Conservation (phyloP, 2,329 filamentous ascomycete species). For the Alternaria longipes region DNA sequence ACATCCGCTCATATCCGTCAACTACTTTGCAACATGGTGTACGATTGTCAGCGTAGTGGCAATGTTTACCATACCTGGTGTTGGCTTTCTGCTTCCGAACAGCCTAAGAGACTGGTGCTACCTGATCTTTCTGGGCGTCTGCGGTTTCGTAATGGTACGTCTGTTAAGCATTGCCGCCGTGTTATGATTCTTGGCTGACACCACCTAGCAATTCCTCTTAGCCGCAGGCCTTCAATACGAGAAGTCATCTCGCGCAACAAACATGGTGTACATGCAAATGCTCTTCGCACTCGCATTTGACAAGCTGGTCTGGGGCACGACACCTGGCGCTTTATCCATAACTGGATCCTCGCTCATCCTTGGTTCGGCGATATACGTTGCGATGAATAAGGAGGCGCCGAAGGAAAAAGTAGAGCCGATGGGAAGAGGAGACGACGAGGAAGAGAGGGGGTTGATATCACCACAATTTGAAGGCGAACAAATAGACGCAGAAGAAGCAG, state of each 20-base stretch:
- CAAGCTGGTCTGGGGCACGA: slow-evolving; percentile 69
- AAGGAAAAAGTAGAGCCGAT: slow-evolving; percentile 28
- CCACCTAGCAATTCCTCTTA: slow-evolving; percentile 74
- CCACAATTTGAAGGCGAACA: slow-evolving; percentile 21
- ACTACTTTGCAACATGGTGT: slow-evolving; percentile 79
- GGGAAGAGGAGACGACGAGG: slow-evolving; percentile 36
- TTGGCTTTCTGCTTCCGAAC: slow-evolving; percentile 66
- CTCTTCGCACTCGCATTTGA: slow-evolving; percentile 73
- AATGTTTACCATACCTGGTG: slow-evolving; percentile 64
- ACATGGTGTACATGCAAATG: slow-evolving; percentile 76
- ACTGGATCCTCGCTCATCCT: slow-evolving; percentile 70
- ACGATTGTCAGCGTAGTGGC: slow-evolving; percentile 71
- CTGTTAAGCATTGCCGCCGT: fast-evolving
- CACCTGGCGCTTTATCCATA: slow-evolving; percentile 66
- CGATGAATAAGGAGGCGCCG: slow-evolving; percentile 59
- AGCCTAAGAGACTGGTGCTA: slow-evolving; percentile 70
- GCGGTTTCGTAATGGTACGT: slow-evolving; percentile 76
- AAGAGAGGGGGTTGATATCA: slow-evolving; percentile 47
- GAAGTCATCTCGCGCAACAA: slow-evolving; percentile 68
- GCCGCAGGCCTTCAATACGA: slow-evolving; percentile 79
- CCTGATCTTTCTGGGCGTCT: slow-evolving; percentile 72
- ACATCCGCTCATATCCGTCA: slow-evolving; percentile 84
- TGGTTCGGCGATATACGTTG: slow-evolving; percentile 71
- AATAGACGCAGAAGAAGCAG: slow-evolving; percentile 21
- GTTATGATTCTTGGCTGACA: neutral